Conservation (phyloP, 805 yeast species). For the Nematodospora valgi region DNA sequence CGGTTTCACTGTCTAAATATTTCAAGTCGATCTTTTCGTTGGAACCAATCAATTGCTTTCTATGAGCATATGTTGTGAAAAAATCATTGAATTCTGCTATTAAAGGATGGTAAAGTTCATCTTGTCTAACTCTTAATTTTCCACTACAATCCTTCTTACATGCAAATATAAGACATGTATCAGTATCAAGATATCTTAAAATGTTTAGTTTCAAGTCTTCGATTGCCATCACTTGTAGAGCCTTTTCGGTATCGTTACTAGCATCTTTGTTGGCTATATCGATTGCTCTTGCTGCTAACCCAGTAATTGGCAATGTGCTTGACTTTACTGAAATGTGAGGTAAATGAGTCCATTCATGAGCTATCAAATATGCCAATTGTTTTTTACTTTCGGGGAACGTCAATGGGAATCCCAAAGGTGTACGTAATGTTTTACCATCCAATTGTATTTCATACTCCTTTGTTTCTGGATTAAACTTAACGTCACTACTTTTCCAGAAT, state of each 20-base stretch:
- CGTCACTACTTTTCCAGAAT: constrained; percentile 77
- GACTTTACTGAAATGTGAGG: constrained; percentile 66
- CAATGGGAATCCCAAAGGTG: constrained; percentile 76
- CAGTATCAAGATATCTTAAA: constrained; percentile 88
- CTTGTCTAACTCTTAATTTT: constrained; percentile 72
- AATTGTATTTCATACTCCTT: constrained; percentile 52
- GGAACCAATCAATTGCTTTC: constrained; percentile 21
- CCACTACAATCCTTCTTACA: constrained; percentile 84
- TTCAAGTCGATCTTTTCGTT: constrained; percentile 40
- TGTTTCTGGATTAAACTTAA: constrained; percentile 26
- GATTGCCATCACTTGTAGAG: constrained; percentile 44
- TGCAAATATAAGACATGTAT: constrained; percentile 83
- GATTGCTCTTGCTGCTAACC: constrained; percentile 80
- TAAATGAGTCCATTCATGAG: constrained; percentile 84
- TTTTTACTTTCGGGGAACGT: constrained; percentile 57
- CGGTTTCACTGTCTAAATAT: constrained; percentile 73
- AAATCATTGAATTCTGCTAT: constrained; percentile 62
- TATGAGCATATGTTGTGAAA: constrained; percentile 40
- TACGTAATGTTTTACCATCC: constrained; percentile 73
- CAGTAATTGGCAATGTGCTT: constrained; percentile 81
- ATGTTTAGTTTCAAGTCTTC: constrained; percentile 56
- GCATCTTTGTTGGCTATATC: constrained; percentile 50
- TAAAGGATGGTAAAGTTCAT: constrained; percentile 70
- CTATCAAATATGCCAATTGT: constrained; percentile 68
- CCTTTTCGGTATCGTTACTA: constrained; percentile 22